Base-by-base conservation (phyloP, 192 early-diverging fungal genomes). In the Dimargaris verticillata region DNA sequence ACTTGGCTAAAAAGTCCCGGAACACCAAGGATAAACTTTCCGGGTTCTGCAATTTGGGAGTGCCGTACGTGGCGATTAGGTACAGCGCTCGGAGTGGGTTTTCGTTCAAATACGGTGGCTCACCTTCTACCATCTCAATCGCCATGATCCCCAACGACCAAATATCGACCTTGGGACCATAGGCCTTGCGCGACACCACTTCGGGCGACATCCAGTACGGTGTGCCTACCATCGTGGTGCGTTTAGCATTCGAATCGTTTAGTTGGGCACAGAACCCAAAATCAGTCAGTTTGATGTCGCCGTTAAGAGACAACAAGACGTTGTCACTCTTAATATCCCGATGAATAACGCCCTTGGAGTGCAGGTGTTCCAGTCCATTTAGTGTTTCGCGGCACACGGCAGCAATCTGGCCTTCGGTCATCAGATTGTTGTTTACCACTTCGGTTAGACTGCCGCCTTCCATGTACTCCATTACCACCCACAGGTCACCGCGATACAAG, bases 391-490 rank as follows among this genome's bases (percentile, higher is more conserved):
- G 77, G 61, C 92, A 92, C 38, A 98, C 86, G 49, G 86, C 81
- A 18, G 95, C 92, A 61, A 97, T 96, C 69, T 97, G 95, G 26
- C 74, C 79, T 74, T 97, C 93, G 18, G 80, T 82, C 81, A 97
- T 74, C 53, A 78, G 78, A 69, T 84, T 92, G 77, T 95, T 94
- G 69, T 88, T 88, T 70, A 98, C 95, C 24, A 96, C 87, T 67
- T 98, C 94, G 26, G 92, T 98, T 70, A 98, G 76, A n/a, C 92
- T 81, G 52, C 95, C 95, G 52, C 92, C 95, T 71, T 98, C 95
- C 93, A 98, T 98, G 71, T 87, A 91, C 75, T 98, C 95, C 90
- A 98, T 92, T 26, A 98, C 83, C 17, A 98, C 89, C 95, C 95
- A 98, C 61, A 98, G 74, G 44, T 96, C 28, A 64, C 54, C 60